phyloP scores from a whole-genome alignment of 495 filamentous ascomycete species.

The Penicillium cosmopolitanum region DNA sequence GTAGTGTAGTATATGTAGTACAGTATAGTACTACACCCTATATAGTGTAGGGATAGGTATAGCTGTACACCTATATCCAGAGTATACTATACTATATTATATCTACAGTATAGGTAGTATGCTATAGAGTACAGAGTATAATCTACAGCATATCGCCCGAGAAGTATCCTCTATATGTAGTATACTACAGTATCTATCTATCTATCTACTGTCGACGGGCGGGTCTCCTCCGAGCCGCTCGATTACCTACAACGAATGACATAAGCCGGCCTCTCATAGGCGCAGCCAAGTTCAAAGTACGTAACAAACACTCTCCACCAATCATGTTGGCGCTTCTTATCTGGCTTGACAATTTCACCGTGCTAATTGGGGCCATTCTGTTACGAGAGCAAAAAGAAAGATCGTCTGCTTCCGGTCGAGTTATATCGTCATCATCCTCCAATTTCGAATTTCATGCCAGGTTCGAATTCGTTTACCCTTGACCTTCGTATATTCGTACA shows the following conservation, averaged over 20 bases:
- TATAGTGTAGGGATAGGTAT: too few species aligned
- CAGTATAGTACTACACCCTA: too few species aligned
- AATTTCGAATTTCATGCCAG: neutral
- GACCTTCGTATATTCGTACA: conserved; percentile 4
- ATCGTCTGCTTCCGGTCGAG: conserved; percentile 25
- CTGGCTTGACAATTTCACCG: conserved; percentile 31
- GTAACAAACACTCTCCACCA: conserved; percentile 29
- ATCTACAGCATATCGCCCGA: too few species aligned
- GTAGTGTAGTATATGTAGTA: too few species aligned
- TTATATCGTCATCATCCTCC: conserved; percentile 24
- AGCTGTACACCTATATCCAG: too few species aligned
- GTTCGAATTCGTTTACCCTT: neutral
- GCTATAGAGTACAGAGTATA: too few species aligned
- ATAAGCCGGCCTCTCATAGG: conserved; percentile 1
- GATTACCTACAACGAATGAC: conserved; percentile 7
- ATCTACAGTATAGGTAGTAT: neutral
- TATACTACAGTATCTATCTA: neutral
- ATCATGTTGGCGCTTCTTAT: conserved; percentile 27
- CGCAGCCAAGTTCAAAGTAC: conserved; percentile 19
- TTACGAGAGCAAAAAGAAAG: conserved; percentile 35
- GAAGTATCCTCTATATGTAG: neutral
- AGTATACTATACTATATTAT: neutral
- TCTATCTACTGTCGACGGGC: neutral
- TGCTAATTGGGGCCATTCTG: conserved; percentile 24
- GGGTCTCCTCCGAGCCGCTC: neutral